Conservation (phyloP, 202 grass and related monocot species). For the Elaeis oleifera region DNA sequence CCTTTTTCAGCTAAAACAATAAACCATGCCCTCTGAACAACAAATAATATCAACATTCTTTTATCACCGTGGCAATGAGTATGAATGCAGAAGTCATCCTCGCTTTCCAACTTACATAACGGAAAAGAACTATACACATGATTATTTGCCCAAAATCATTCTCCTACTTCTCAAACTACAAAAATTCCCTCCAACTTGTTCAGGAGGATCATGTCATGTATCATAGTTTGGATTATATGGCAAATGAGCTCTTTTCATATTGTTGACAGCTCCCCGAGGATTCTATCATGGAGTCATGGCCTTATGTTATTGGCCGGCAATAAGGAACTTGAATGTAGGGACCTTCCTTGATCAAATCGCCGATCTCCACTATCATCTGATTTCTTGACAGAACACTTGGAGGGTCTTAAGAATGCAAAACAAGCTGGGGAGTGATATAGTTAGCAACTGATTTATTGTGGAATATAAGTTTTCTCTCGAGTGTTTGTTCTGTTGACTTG, state of each 20-base stretch:
- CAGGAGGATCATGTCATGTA: slow-evolving; percentile 15
- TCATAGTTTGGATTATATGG: slow-evolving; percentile 1
- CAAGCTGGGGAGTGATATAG: slow-evolving; percentile 26
- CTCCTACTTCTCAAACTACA: slow-evolving; percentile 12
- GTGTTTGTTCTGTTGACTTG: slow-evolving; percentile 1
- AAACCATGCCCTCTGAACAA: background rate
- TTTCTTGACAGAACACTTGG: background rate
- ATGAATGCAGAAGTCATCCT: background rate
- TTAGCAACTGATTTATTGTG: slow-evolving; percentile 27
- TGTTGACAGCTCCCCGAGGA: background rate
- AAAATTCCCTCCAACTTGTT: slow-evolving; percentile 28
- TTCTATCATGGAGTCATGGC: background rate
- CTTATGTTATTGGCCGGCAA: too few relatives aligned
- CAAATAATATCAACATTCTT: background rate
- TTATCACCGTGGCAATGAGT: slow-evolving; percentile 8
- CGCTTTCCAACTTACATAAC: background rate
- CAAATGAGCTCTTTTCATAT: background rate
- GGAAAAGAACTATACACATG: slow-evolving; percentile 13
- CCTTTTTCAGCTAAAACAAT: slow-evolving; percentile 12
- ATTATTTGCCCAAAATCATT: background rate
- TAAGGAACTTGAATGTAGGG: too few relatives aligned
- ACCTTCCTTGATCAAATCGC: too few relatives aligned
- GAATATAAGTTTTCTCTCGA: slow-evolving; percentile 28
- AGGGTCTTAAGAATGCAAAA: slow-evolving; percentile 15
- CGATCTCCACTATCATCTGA: too few relatives aligned